These are phyloP conservation scores for Plasmodium inui DNA, from an alignment of 169 alveolate genomes.

Conservation along the genomic window DNA sequence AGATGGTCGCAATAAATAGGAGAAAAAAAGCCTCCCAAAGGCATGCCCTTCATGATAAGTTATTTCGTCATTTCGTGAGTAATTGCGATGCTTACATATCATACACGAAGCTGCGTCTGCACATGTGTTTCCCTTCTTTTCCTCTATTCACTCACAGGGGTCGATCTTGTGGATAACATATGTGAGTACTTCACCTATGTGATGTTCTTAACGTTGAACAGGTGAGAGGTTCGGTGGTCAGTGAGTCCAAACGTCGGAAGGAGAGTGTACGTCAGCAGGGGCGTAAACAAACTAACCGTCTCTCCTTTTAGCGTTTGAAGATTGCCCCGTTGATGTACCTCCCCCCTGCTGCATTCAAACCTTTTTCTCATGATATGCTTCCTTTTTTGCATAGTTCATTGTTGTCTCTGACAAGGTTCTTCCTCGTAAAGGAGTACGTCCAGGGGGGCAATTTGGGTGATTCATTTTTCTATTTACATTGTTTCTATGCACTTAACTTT, in stretches of 20 bases:
- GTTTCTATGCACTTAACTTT: neutral
- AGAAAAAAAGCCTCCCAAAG: neutral
- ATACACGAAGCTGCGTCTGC: neutral
- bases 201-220: conserved; percentile 44
- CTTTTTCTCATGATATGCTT: neutral
- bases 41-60: neutral
- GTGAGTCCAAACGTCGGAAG: neutral
- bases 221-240: neutral
- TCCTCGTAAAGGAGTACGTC: neutral
- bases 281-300: neutral
- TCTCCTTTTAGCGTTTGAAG: neutral
- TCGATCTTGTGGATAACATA: conserved; percentile 14
- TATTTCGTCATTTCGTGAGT: neutral
- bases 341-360: neutral
- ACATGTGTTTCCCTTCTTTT: neutral
- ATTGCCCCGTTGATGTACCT: neutral
- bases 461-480: neutral
- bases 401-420: neutral
- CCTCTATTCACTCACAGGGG: conserved; percentile 9
- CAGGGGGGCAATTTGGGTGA: neutral
- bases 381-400: neutral
- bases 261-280: neutral
- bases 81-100: neutral
- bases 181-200: conserved; percentile 54
- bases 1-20: neutral